Evolutionary conservation across 2,329 filamentous ascomycete species (phyloP).

Genomic region (Chlorencoelia australis): DNA sequence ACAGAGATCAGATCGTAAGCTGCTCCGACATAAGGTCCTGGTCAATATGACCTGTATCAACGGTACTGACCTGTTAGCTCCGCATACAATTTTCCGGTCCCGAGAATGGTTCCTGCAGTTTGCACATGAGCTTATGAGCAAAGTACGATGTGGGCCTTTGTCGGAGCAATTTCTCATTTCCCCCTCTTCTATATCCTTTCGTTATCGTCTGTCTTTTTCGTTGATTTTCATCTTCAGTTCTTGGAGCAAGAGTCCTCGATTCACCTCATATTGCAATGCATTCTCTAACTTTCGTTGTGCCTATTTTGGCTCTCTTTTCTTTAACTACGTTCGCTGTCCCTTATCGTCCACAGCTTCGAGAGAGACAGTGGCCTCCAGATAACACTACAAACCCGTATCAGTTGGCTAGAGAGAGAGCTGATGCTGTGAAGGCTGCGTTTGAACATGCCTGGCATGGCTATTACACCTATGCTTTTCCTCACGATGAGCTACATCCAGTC

Average conservation of each 20-base stretch:
- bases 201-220: not conserved
- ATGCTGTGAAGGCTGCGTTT: conserved; percentile 59
- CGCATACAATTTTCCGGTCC: too few species aligned
- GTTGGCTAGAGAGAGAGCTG: conserved; percentile 32
- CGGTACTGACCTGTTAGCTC: too few species aligned
- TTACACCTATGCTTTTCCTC: conserved; percentile 62
- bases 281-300: conserved; percentile 11
- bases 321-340: conserved; percentile 13
- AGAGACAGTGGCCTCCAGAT: conserved; percentile 14
- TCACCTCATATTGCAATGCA: conserved; percentile 14
- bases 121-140: too few species aligned
- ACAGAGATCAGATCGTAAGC: too few species aligned
- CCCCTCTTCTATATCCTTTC: not conserved
- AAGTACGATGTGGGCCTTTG: too few species aligned
- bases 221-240: not conserved
- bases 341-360: conserved; percentile 6
- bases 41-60: too few species aligned
- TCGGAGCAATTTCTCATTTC: not conserved
- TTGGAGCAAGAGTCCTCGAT: conserved; percentile 3
- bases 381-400: conserved; percentile 9
- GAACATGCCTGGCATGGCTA: conserved; percentile 64
- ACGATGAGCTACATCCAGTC: conserved; percentile 65
- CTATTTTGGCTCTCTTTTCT: conserved; percentile 12
- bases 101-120: too few species aligned
- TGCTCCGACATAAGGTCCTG: too few species aligned